Evolutionary conservation across 495 filamentous ascomycete species (phyloP).

Genomic region (Penicillium manginii): DNA sequence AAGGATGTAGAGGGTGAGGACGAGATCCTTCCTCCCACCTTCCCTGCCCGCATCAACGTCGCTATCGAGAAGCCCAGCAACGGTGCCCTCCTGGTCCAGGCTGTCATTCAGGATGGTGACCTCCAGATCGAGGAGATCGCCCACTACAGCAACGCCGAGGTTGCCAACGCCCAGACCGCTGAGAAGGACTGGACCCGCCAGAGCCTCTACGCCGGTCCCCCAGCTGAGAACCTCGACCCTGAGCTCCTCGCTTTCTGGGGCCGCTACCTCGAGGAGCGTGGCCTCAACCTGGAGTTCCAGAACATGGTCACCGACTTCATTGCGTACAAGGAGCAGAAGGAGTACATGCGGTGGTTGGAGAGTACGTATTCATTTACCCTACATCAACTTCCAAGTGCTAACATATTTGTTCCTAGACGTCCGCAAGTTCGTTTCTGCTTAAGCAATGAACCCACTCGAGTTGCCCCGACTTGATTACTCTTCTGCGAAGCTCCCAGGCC

Average conservation of each 20-base stretch:
- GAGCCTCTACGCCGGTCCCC: constrained; percentile 86
- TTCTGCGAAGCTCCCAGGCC: not conserved
- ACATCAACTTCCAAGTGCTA: constrained; percentile 12
- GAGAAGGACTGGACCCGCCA: constrained; percentile 71
- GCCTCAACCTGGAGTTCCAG: constrained; percentile 84
- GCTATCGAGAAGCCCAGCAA: constrained; percentile 80
- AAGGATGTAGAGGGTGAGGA: constrained; percentile 62
- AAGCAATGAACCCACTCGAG: constrained; percentile 29
- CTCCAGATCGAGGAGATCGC: constrained; percentile 91
- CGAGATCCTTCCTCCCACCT: constrained; percentile 58
- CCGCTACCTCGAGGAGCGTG: constrained; percentile 92
- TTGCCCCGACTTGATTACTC: not conserved
- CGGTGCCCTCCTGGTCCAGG: constrained; percentile 86
- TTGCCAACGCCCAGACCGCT: constrained; percentile 67
- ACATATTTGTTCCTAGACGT: constrained; percentile 50
- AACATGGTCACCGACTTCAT: constrained; percentile 95
- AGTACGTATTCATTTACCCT: constrained; percentile 51
- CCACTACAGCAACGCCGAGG: constrained; percentile 74
- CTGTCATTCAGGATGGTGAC: constrained; percentile 81
- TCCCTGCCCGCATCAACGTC: constrained; percentile 84
- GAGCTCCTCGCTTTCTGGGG: constrained; percentile 91
- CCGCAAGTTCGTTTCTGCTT: constrained; percentile 76
- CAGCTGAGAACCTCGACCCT: constrained; percentile 92
- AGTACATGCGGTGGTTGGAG: constrained; percentile 90
- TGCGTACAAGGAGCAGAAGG: constrained; percentile 98